Evolutionary conservation across 305 asterid genomes (phyloP).

Genomic region (Fraxinus paxiana): DNA sequence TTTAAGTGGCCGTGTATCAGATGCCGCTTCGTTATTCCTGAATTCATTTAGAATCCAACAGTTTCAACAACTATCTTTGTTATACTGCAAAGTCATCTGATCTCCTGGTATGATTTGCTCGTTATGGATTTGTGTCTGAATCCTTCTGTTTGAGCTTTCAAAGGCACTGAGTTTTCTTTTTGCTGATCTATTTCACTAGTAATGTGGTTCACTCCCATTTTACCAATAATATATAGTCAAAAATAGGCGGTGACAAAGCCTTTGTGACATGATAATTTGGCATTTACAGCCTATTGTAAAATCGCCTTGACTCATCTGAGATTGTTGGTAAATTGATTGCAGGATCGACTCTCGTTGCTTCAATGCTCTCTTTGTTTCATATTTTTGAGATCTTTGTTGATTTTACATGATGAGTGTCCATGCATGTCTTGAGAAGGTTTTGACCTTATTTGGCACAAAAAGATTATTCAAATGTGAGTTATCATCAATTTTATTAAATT

Average conservation of each 20-base stretch:
- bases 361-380: background rate
- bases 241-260: background rate
- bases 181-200: background rate
- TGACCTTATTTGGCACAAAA: background rate
- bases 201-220: background rate
- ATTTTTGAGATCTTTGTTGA: background rate
- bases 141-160: background rate
- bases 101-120: background rate
- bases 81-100: background rate
- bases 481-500: too few relatives aligned
- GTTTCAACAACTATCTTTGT: background rate
- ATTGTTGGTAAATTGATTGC: background rate
- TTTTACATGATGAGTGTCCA: background rate
- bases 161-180: background rate
- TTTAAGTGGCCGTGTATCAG: conserved; percentile 30
- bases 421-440: background rate
- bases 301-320: background rate
- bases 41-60: background rate
- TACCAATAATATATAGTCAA: background rate
- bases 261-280: background rate
- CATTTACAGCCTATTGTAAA: background rate
- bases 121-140: background rate
- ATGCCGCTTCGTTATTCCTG: background rate
- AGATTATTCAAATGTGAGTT: background rate
- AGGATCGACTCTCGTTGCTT: background rate